Percentiles rank a stretch among this genome's conserved stretches.
phyloP scores from a whole-genome alignment of 2,329 filamentous ascomycete genomes.

The Fusarium albidum region DNA sequence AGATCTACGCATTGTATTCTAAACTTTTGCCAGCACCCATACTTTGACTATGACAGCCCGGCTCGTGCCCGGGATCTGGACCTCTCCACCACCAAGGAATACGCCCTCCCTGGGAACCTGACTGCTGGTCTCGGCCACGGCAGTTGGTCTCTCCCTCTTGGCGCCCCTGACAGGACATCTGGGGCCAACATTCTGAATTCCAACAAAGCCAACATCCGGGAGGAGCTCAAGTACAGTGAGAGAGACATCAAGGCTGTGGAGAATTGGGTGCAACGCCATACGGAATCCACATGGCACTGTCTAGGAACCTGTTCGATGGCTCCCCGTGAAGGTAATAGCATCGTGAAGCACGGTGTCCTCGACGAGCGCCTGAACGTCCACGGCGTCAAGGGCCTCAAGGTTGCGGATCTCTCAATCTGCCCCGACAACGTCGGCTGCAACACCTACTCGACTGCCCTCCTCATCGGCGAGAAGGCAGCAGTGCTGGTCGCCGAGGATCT shows the following conservation, averaged over 20 bases:
- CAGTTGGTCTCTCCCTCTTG: slow-evolving; percentile 71
- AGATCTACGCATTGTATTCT: slow-evolving; percentile 18
- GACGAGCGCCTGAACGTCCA: slow-evolving; percentile 82
- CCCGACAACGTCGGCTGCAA: slow-evolving; percentile 81
- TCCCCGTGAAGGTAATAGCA: slow-evolving; percentile 77
- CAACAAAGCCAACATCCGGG: slow-evolving; percentile 66
- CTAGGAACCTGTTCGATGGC: slow-evolving; percentile 79
- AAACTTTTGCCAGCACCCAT: slow-evolving; percentile 61
- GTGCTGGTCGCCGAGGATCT: slow-evolving; percentile 76
- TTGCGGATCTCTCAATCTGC: slow-evolving; percentile 78
- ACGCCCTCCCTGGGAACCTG: slow-evolving; percentile 76
- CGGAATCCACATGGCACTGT: slow-evolving; percentile 68
- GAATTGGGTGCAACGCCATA: slow-evolving; percentile 75
- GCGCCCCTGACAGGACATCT: slow-evolving; percentile 60
- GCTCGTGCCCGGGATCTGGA: slow-evolving; percentile 78
- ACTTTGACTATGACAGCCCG: slow-evolving; percentile 74
- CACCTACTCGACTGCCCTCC: slow-evolving; percentile 55
- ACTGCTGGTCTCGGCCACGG: slow-evolving; percentile 77
- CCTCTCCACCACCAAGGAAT: slow-evolving; percentile 76
- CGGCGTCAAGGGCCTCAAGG: slow-evolving; percentile 79
- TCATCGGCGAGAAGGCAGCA: slow-evolving; percentile 48
- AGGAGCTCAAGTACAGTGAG: slow-evolving; percentile 72
- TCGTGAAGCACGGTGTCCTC: slow-evolving; percentile 81
- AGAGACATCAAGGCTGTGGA: slow-evolving; percentile 72
- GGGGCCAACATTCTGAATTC: slow-evolving; percentile 63